Base-by-base conservation (phyloP, 2,329 filamentous ascomycete species). In the Myrmaecium sp. region DNA sequence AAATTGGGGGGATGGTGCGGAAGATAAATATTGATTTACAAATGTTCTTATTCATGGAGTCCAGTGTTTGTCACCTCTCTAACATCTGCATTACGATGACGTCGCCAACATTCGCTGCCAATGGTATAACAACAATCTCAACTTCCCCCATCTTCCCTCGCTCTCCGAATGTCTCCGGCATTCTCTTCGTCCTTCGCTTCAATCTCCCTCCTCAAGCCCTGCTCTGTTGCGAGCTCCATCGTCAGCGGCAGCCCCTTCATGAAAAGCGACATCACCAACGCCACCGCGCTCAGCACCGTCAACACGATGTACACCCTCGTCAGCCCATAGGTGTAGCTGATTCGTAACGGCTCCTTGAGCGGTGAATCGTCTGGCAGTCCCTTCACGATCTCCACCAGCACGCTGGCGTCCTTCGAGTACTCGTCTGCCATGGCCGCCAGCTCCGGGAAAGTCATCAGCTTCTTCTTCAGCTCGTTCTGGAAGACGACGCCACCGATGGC, bases 401-500 rank as follows among this genome's bases (percentile, higher is more conserved):
- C 62, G 0, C 68, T 66, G 0, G 69, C 66, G 41, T 75, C 66
- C 28, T 58, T 55, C 7, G 64, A 63, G 40, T 67, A 67, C 25
- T 55, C 52, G 3, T 35, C 43, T 0, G 65, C 64, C 30, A 55
- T 46, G 5, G 47, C 45, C 1, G 60, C 62, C 26, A 70, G 57
- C 13, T 51, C 46, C 0, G 63, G 53, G 23, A 60, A 60, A 2
- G 45, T 52, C 9, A 54, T 36, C 23, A 76, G 46, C 33, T 66
- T 61, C 23, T 47, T 49, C 28, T 52, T 54, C 49, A 74, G 65
- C 30, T 60, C 58, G 36, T 78, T 80, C 46, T 80, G 72, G 51
- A 80, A 79, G 28, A 76, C 62, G 17, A 74, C 69, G 3, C 74
- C 73, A 2, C 69, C 68, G 27, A 77, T 57, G 2, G 74, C 71